Percentiles rank a stretch among this genome's conserved stretches.
These are phyloP conservation scores for Cardamine chenopodiifolia DNA, from an alignment of 345 rosid genomes.

Conservation along the genomic window DNA sequence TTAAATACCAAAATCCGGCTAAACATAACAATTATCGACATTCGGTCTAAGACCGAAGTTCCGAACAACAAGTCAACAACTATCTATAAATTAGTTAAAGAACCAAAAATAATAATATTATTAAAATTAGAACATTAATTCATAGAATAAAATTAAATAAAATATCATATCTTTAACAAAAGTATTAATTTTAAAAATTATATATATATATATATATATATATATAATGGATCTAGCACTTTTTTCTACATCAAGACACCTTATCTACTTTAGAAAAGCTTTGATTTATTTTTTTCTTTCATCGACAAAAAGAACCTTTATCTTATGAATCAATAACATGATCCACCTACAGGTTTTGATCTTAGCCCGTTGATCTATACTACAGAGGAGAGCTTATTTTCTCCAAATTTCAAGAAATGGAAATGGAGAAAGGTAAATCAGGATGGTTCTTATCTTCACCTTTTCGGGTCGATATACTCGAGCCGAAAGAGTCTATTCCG, in stretches of 20 bases:
- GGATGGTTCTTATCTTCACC: constrained; percentile 65
- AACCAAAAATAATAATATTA: neutral
- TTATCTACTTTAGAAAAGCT: too few species aligned
- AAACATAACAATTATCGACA: too few species aligned
- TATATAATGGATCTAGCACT: neutral
- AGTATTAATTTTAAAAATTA: too few species aligned
- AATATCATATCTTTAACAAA: too few species aligned
- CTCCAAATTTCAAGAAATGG: constrained; percentile 55
- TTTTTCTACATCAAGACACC: neutral
- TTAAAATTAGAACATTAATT: neutral
- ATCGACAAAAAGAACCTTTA: neutral
- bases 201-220: too few species aligned
- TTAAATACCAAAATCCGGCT: too few species aligned
- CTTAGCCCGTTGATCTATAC: constrained; percentile 79
- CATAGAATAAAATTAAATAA: neutral
- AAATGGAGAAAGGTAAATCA: constrained; percentile 43
- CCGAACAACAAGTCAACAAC: neutral
- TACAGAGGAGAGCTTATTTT: constrained; percentile 47
- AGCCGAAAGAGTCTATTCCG: constrained; percentile 51
- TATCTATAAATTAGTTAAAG: neutral
- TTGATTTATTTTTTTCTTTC: neutral
- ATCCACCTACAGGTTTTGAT: constrained; percentile 43
- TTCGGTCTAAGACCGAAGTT: too few species aligned
- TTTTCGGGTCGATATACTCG: constrained; percentile 63
- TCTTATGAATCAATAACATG: neutral